phyloP scores from a whole-genome alignment of 177 flowering plant species.

The Telopea speciosissima region DNA sequence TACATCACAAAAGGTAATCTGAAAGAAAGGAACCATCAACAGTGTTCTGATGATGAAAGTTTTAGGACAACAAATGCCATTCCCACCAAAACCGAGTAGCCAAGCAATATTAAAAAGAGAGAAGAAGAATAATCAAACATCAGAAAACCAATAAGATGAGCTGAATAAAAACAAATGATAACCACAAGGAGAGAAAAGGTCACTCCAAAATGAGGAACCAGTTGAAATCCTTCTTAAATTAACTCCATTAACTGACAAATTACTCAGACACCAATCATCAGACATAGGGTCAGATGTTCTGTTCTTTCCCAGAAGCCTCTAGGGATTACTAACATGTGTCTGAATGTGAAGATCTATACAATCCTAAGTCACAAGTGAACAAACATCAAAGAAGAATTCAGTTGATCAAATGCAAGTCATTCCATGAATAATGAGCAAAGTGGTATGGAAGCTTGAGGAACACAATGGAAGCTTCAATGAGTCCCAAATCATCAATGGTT shows the following conservation, averaged over 20 bases:
- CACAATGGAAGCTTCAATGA: no score
- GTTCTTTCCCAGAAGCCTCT: neutral
- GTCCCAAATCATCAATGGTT: no score
- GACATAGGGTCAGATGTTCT: neutral
- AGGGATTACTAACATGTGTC: no score
- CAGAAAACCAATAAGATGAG: neutral
- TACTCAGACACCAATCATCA: neutral
- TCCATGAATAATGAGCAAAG: no score
- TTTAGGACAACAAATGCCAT: neutral
- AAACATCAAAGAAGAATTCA: no score
- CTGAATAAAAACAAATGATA: neutral
- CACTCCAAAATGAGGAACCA: neutral
- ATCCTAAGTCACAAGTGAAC: no score
- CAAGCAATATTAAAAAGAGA: no score
- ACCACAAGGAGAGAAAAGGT: neutral
- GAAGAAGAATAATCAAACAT: neutral
- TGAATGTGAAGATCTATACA: no score
- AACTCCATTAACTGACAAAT: neutral
- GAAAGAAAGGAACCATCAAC: neutral
- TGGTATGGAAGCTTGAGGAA: no score
- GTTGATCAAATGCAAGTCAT: no score
- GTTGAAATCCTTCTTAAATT: no score
- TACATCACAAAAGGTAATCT: neutral
- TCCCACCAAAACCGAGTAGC: neutral
- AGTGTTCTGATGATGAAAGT: neutral